Evolutionary conservation across 192 early-diverging fungal genomes (phyloP).

Genomic region (Umbelopsis ramanniana): DNA sequence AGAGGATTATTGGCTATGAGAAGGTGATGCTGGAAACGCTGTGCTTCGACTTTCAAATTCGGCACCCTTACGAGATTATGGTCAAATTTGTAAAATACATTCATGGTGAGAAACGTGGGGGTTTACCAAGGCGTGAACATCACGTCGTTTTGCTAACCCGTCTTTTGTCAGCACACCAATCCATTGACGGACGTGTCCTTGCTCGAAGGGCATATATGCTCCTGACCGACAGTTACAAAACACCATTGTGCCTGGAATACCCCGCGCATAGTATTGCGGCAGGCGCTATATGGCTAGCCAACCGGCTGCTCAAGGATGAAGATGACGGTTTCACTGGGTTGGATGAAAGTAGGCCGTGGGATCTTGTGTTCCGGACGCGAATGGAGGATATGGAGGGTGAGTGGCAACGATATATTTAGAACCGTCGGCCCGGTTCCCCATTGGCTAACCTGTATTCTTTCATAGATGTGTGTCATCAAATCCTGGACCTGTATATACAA

Average conservation of each 20-base stretch:
- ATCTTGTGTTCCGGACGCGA: constrained; percentile 47
- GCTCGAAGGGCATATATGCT: constrained; percentile 44
- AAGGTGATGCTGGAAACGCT: constrained; percentile 76
- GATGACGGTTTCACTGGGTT: constrained; percentile 36
- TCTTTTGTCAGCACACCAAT: constrained; percentile 25
- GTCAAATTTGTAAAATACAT: constrained; percentile 75
- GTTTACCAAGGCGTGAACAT: neutral
- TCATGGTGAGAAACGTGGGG: constrained; percentile 45
- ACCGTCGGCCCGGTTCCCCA: neutral
- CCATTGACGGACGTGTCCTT: constrained; percentile 46
- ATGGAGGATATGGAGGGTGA: constrained; percentile 65
- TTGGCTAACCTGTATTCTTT: neutral
- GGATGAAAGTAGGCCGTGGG: constrained; percentile 49
- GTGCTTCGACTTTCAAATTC: constrained; percentile 82
- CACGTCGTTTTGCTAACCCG: neutral
- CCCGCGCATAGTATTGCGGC: constrained; percentile 68
- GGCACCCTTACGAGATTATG: constrained; percentile 70
- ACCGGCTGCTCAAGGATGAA: constrained; percentile 44
- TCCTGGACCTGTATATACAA: constrained; percentile 54
- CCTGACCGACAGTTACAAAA: constrained; percentile 55
- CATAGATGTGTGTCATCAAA: constrained; percentile 54
- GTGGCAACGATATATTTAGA: neutral
- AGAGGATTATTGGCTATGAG: constrained; percentile 68
- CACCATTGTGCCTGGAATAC: constrained; percentile 60
- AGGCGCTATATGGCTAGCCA: constrained; percentile 63